Evolutionary conservation across 2,329 filamentous ascomycete species (phyloP), one percentile per base, ranked within the genome.

Genomic region (Aurifilum marmelostoma): DNA sequence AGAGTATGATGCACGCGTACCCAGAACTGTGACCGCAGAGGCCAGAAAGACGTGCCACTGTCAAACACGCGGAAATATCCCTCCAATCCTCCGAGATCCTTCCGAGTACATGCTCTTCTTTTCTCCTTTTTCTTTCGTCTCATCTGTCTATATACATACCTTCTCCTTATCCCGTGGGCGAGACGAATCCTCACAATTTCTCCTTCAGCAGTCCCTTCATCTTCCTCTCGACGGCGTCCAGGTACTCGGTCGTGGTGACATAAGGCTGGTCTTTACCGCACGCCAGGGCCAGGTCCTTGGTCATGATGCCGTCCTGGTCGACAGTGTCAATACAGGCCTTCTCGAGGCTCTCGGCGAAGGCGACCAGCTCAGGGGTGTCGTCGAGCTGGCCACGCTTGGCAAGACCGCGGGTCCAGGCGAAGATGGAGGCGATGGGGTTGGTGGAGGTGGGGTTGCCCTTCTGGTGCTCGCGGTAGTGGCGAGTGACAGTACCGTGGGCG

Each of bases 351-450:
- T 98, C 92, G 69, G 95, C 96, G 77, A 97, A 99, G 64, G 92
- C 88, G 70, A 97, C 89, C 37, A 99, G 86, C 74, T 97, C 94
- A 39, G 94, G 94, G n/a, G 94, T 97, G 66, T 89, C 84, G 82
- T 99, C 96, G 74, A 99, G 89, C 84, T 93, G 91, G 76, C 96
- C 96, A 76, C 96, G 92, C 87, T 97, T 96, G 75, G 93, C 84
- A 62, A 99, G 89, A 77, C 96, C 96, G 70, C 96, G 92, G 71
- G 96, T 98, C 96, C 96, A 99, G 77, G 96, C 96, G 81, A 98
- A 99, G 85, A 99, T 98, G 79, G 93, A 97, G 72, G 96, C 96
- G 76, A 98, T 98, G 71, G 96, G 96, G 89, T 99, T 98, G 75
- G 96, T 99, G 59, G 94, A 97, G 68, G 96, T 99, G 83, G 97